These are phyloP conservation scores for Brassica incana DNA, from an alignment of 345 rosid species.

Conservation along the genomic window DNA sequence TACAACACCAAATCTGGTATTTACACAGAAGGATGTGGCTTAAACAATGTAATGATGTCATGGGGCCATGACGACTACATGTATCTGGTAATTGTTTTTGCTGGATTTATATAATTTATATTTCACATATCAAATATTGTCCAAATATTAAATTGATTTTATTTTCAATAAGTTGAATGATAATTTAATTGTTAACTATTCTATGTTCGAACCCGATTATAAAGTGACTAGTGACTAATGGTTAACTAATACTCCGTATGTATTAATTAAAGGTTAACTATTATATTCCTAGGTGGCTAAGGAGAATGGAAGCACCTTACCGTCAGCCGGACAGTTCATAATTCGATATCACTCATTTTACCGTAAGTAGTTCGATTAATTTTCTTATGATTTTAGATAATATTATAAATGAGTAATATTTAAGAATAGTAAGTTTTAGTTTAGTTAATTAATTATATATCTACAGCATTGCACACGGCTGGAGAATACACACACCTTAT, in stretches of 20 bases:
- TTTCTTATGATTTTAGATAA: background rate
- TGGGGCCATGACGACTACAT: slow-evolving; percentile 68
- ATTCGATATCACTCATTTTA: slow-evolving; percentile 66
- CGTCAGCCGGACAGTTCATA: slow-evolving; percentile 56
- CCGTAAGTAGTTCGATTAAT: slow-evolving; percentile 36
- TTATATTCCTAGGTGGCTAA: slow-evolving; percentile 44
- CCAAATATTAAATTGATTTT: background rate
- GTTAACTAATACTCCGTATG: background rate
- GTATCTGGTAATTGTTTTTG: slow-evolving; percentile 43
- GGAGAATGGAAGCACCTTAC: slow-evolving; percentile 59
- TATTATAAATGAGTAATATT: background rate
- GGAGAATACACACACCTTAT: slow-evolving; percentile 57
- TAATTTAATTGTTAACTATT: background rate
- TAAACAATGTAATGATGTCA: slow-evolving; percentile 51
- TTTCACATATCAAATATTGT: background rate
- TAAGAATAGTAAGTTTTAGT: background rate
- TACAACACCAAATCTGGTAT: slow-evolving; percentile 54
- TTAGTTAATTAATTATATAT: background rate
- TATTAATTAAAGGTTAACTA: background rate
- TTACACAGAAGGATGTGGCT: slow-evolving; percentile 57
- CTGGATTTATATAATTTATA: background rate
- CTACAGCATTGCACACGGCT: slow-evolving; percentile 55
- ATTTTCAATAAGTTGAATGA: background rate
- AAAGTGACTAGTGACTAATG: background rate
- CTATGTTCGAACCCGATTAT: background rate